A percentile compares a stretch with the other conserved stretches of the same genome.
Conservation (phyloP, 1,284 basidiomycete species). For the Ustilago curta region DNA sequence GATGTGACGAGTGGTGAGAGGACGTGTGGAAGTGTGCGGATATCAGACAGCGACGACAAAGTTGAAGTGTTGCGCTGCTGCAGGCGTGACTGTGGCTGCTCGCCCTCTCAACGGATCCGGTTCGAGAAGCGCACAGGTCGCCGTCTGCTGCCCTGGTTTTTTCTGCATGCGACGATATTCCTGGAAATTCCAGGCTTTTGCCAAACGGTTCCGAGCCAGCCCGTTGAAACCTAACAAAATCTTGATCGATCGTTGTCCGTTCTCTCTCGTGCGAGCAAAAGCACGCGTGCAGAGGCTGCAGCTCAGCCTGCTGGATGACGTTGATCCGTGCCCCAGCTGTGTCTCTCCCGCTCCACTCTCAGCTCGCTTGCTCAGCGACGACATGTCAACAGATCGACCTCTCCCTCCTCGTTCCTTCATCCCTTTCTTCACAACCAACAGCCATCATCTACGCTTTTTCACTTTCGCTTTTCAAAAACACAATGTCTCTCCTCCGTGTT, state of each 20-base stretch:
- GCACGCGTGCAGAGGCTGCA: too few relatives aligned
- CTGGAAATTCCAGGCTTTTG: slow-evolving; percentile 6
- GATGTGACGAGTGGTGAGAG: slow-evolving; percentile 15
- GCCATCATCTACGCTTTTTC: slow-evolving; percentile 8
- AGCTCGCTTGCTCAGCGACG: slow-evolving; percentile 4
- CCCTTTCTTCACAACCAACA: slow-evolving; percentile 6
- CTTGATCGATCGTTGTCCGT: not conserved
- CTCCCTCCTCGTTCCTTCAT: too few relatives aligned
- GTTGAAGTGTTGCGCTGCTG: slow-evolving; percentile 3
- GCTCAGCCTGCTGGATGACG: slow-evolving; percentile 34
- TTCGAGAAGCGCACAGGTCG: not conserved
- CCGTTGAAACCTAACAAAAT: slow-evolving; percentile 29
- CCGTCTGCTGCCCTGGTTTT: slow-evolving; percentile 9
- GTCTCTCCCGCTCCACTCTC: slow-evolving; percentile 21
- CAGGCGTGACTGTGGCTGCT: not conserved
- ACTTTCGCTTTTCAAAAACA: slow-evolving; percentile 1
- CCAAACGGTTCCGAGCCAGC: slow-evolving; percentile 33
- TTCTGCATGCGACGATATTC: slow-evolving; percentile 15
- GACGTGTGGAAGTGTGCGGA: not conserved
- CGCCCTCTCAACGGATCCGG: slow-evolving; percentile 21
- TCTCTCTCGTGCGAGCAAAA: slow-evolving; percentile 22
- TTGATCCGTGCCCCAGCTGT: slow-evolving; percentile 33
- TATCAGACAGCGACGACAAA: slow-evolving; percentile 22
- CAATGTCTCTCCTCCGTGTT: slow-evolving; percentile 51
- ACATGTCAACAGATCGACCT: not conserved